Evolutionary conservation across 495 filamentous ascomycete genomes (phyloP), one percentile per base, ranked within the genome.

Genomic region (Neurospora sp.): DNA sequence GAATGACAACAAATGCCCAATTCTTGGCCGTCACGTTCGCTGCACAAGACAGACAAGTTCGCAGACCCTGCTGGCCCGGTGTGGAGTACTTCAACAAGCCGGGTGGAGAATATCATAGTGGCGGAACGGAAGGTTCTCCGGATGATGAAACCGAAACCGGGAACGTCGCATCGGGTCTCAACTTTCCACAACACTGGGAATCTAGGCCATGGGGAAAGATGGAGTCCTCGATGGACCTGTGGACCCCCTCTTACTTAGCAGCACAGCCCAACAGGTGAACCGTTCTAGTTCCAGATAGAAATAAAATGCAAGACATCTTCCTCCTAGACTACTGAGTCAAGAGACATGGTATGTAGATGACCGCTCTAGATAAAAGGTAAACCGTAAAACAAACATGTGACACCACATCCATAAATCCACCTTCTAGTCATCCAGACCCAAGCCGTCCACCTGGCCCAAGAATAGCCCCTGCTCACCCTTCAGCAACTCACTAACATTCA

Each of bases 401-500:
- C 35, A 18, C 0, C 27, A 31, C 27, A 16, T 31, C 14, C 49
- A 62, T 77, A 80, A 70, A 79, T 60, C 49, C 49, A 7, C 41
- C 3, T 60, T 60, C 27, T 66, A 70, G 40, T 76, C 74, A 23
- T 80, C 82, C 54, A 86, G 74, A 69, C 84, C 83, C 70, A 85
- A 70, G 31, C 84, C 83, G 14, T 82, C 76, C 20, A 85, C 82
- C 41, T 73, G 79, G 14, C 84, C 84, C 60, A 86, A 73, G 71
- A 86, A 86, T 46, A 83, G 80, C 2, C 84, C 82, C 72, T 78
- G 87, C 27, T 87, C 89, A 5, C 90, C 90, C 73, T 84, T 82
- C 44, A 98, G 80, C 72, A 97, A 79, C 72, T 90, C 92, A 77
- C 94, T 91, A 39, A 98, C 87, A 86, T 99, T 93, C 31, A 98